phyloP scores from a whole-genome alignment of 106 monocot genomes.

The Allium fistulosum region DNA sequence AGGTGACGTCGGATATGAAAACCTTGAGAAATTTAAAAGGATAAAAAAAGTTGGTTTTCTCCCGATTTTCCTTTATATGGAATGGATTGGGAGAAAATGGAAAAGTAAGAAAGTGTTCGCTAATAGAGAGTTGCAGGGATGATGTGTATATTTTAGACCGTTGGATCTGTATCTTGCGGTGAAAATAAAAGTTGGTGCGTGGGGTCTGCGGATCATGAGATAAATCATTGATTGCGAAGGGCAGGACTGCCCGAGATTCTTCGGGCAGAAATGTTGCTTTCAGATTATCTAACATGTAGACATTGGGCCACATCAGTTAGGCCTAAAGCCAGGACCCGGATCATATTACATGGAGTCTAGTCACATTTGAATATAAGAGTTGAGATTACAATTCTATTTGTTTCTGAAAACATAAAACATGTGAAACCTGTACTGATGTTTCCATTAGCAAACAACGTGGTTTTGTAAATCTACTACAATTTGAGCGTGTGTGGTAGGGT shows the following conservation, averaged over 20 bases:
- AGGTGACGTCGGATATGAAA: background rate
- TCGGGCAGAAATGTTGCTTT: slow-evolving; percentile 3
- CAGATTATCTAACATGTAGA: background rate
- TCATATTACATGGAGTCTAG: too few relatives aligned
- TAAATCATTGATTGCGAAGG: background rate
- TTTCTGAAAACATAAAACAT: too few relatives aligned
- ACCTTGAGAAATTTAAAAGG: background rate
- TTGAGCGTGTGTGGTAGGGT: too few relatives aligned
- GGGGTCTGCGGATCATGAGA: background rate
- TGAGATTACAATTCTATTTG: too few relatives aligned
- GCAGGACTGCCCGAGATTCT: slow-evolving; percentile 4
- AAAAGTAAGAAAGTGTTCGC: too few relatives aligned
- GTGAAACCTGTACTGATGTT: too few relatives aligned
- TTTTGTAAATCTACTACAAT: too few relatives aligned
- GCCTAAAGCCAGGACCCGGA: too few relatives aligned
- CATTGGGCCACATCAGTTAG: too few relatives aligned
- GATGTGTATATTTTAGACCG: background rate
- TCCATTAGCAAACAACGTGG: too few relatives aligned
- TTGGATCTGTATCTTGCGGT: background rate
- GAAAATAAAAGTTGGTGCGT: background rate
- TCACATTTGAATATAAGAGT: too few relatives aligned
- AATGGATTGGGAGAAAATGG: background rate
- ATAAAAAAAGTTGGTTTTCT: background rate
- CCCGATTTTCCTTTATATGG: too few relatives aligned
- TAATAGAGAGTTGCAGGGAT: background rate